A percentile compares a stretch with the other conserved stretches of the same genome.
Evolutionary conservation across 2,329 filamentous ascomycete genomes (phyloP).

Genomic region (Botrytis galanthina): DNA sequence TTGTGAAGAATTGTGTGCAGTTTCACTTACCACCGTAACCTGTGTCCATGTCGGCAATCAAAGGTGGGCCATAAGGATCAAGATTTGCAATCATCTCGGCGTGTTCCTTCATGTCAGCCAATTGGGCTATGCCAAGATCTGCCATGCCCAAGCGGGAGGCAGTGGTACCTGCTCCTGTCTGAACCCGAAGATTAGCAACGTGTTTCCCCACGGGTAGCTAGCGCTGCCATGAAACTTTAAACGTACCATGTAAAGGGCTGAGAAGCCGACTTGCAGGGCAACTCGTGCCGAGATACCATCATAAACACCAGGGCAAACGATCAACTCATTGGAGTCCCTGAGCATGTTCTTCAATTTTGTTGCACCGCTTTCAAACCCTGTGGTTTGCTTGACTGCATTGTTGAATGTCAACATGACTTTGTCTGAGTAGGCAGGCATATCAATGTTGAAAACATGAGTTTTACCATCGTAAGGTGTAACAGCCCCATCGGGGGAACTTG

Average conservation of each 20-base stretch:
- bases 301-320: constrained; percentile 57
- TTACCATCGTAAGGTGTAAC: constrained; percentile 8
- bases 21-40: constrained; percentile 40
- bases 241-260: constrained; percentile 65
- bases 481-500: neutral
- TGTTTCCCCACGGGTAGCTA: neutral
- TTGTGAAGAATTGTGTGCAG: neutral
- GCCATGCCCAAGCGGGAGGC: constrained; percentile 49
- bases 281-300: constrained; percentile 66
- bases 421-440: constrained; percentile 16
- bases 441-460: constrained; percentile 13
- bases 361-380: constrained; percentile 6
- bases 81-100: constrained; percentile 54
- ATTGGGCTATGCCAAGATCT: constrained; percentile 49
- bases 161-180: constrained; percentile 47
- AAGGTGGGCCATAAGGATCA: constrained; percentile 46
- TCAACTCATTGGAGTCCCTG: constrained; percentile 14
- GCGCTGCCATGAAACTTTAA: neutral
- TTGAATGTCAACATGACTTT: constrained; percentile 16
- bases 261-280: constrained; percentile 59
- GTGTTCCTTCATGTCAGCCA: constrained; percentile 52
- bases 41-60: constrained; percentile 55
- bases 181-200: neutral
- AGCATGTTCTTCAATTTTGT: constrained; percentile 22
- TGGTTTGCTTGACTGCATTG: constrained; percentile 5